phyloP scores from a whole-genome alignment of 805 yeast species.

The Cyberlindnera petersonii region DNA sequence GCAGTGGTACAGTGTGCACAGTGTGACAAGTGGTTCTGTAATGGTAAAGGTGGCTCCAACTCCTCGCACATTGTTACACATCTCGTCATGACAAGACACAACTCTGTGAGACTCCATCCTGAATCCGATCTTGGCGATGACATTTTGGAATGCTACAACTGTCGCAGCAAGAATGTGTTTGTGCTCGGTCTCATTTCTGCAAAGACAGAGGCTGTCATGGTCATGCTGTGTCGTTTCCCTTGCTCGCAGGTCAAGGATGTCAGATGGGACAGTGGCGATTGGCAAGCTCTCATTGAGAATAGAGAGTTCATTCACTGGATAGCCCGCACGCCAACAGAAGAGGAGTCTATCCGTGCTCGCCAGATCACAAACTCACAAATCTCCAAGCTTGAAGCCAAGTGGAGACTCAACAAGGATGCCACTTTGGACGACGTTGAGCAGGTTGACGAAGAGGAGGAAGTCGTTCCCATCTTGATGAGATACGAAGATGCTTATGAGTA shows the following conservation, averaged over 20 bases:
- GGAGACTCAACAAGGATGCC: conserved; percentile 72
- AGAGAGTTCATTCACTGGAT: conserved; percentile 80
- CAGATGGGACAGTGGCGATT: conserved; percentile 82
- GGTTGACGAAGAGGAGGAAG: conserved; percentile 51
- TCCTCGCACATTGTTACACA: conserved; percentile 81
- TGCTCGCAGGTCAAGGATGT: conserved; percentile 74
- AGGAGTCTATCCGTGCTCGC: conserved; percentile 51
- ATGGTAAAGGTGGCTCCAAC: conserved; percentile 51
- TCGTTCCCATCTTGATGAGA: conserved; percentile 69
- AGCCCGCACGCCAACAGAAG: conserved; percentile 65
- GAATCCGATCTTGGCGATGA: conserved; percentile 86
- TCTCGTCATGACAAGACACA: conserved; percentile 75
- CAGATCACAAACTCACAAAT: conserved; percentile 63
- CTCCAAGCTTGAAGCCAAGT: conserved; percentile 67
- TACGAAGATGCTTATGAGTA: conserved; percentile 82
- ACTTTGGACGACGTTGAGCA: conserved; percentile 63
- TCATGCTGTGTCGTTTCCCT: conserved; percentile 81
- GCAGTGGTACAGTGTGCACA: conserved; percentile 72
- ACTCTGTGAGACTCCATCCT: conserved; percentile 67
- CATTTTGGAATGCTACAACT: conserved; percentile 81
- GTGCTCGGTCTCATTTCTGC: conserved; percentile 85
- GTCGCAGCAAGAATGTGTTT: conserved; percentile 80
- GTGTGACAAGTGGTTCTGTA: conserved; percentile 89
- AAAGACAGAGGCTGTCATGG: conserved; percentile 80
- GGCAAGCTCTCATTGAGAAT: conserved; percentile 84